Conservation (phyloP, 2,329 filamentous ascomycete species). For the Cladosporium austrohemisphaericum region DNA sequence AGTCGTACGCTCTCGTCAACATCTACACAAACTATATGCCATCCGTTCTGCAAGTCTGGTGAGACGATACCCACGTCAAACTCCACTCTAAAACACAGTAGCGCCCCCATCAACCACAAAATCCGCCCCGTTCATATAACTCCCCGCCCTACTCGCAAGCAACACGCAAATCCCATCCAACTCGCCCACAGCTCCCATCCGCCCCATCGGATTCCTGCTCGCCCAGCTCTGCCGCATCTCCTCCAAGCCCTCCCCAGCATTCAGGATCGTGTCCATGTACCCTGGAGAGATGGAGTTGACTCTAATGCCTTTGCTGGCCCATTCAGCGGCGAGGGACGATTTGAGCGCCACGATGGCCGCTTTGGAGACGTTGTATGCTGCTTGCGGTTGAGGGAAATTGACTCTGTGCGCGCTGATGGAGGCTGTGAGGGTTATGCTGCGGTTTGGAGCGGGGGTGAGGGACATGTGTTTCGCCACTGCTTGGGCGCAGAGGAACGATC, state of each 20-base stretch:
- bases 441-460: slow-evolving; percentile 23
- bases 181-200: slow-evolving; percentile 38
- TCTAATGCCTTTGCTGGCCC: slow-evolving; percentile 66
- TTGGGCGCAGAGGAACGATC: slow-evolving; percentile 66
- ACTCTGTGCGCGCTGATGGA: slow-evolving; percentile 66
- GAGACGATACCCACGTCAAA: no score
- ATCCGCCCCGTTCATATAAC: slow-evolving; percentile 37
- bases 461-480: slow-evolving; percentile 59
- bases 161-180: slow-evolving; percentile 37
- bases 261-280: slow-evolving; percentile 74
- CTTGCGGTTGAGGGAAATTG: slow-evolving; percentile 70
- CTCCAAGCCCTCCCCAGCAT: slow-evolving; percentile 42
- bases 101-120: slow-evolving; percentile 36
- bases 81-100: slow-evolving; percentile 25
- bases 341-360: slow-evolving; percentile 62
- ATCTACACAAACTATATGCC: no score
- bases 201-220: slow-evolving; percentile 36
- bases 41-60: no score
- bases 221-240: slow-evolving; percentile 34
- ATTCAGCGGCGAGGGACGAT: slow-evolving; percentile 66
- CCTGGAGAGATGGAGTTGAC: slow-evolving; percentile 69
- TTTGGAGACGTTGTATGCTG: slow-evolving; percentile 69
- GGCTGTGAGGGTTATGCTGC: slow-evolving; percentile 63
- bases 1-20: no score
- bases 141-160: slow-evolving; percentile 33